Base-by-base conservation (phyloP, 139 green algal genomes). In the Astrephomene gubernaculifera region DNA sequence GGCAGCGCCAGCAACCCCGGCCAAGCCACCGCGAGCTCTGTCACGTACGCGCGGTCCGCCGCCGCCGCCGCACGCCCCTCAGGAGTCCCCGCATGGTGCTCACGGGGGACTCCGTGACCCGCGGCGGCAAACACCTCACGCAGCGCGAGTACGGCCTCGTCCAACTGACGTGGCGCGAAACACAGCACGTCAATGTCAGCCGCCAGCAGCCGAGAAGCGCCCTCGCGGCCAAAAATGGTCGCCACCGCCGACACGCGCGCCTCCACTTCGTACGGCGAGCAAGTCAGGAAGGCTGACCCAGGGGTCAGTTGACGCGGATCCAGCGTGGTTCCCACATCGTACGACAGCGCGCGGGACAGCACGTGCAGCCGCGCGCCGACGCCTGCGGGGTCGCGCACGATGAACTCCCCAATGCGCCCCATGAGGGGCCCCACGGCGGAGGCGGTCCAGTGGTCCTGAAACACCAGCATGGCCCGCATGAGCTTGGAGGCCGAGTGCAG, bases 11-110 rank as follows among this genome's bases (percentile, higher is more conserved):
- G 53, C 73, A 81, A 22, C 14, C 73, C 73, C 53, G 73, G 73
- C 73, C 73, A 81, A 53, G 73, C 73, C 73, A 81, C 73, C 73
- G 25, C 73, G 27, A 81, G 53, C 49, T 53, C 53, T 22, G 73
- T 81, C 21, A 81, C 73, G 35, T 81, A 81, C 24, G 73, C 73
- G 1, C 73, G 53, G 54, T 81, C 73, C 73, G 53, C 53, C 33
- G 73, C 73, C 53, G 73, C 73, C 35, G 25, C 73, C 25, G 73
- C 73, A 2, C 53, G 53, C 25, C 73, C 73, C 73, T 81, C 73
- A 22, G 49, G 2, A 53, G 73, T 81, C 21, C 73, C 73, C 73
- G 70, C 52, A 35, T 69, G 53, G 22, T 70, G 73, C 53, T 35
- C 31, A 53, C 22, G 33, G 29, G 33, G 35, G 22, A 22, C 29